Evolutionary conservation across 2,329 filamentous ascomycete genomes (phyloP), one percentile per base, ranked within the genome.

Genomic region (Pestalotiopsis sp.): DNA sequence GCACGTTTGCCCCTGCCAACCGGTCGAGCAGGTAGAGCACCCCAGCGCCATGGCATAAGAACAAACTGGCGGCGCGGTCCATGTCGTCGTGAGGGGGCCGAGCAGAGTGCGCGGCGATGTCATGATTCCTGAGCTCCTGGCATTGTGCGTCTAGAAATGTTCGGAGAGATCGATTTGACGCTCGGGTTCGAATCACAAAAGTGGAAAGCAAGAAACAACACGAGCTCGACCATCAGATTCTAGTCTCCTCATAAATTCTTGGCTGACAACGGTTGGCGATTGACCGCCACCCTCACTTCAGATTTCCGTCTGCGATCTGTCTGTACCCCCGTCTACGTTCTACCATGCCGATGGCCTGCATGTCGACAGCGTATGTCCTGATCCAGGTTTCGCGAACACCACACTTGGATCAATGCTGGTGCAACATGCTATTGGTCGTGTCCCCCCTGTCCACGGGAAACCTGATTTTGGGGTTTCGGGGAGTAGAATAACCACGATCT

Each of bases 61-160:
- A 66, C 73, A 74, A 41, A 72, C 68, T 11, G 66, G 41, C 17
- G 71, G 72, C 14, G 71, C 68, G 7, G 69, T 67, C 59, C 69
- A 73, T 66, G 68, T n/a, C 23, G 71, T 71, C n/a, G 73, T 72
- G 55, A 73, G 67, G 3, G 72, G 72, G 23, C 73, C 73, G 58
- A 74, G 72, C 3, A 70, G 38, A 14, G 69, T 69, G 17, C 60
- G 60, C 13, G 66, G 68, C 52, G 61, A 65, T 14, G 67, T 55
- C 67, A 68, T 65, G 14, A 13, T 27, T 49, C 12, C 25, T 45
- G 62, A 38, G n/a, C 11, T 13, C 3, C 27, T n/a, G 11, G 62
- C 62, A 64, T 52, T 20, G n/a, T 36, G 31, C 31, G 59, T 39
- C 38, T 12, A 64, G 7, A 11, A 41, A 39, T 49, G 23, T 27